A percentile compares a stretch with the other conserved stretches of the same genome.
phyloP scores from a whole-genome alignment of 352 stramenopile species.

The Pythium guiyangense region DNA sequence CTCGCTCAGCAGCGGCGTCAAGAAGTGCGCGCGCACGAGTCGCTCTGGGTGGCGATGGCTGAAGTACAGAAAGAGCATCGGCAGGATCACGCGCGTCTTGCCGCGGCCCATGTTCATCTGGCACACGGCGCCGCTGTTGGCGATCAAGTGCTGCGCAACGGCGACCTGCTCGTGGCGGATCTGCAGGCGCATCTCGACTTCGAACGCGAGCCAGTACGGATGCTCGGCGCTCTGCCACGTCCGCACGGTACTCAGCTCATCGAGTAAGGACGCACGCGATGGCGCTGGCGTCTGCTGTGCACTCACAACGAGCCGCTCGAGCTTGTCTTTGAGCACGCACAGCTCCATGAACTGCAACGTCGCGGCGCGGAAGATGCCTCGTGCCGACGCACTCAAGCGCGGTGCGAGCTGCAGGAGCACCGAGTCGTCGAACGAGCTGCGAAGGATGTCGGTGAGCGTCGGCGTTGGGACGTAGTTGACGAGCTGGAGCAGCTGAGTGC shows the following conservation, averaged over 20 bases:
- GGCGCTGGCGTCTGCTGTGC: constrained; percentile 2
- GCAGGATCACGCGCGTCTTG: constrained; percentile 86
- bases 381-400: constrained; percentile 15
- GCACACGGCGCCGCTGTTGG: constrained; percentile 54
- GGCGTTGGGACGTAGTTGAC: constrained; percentile 22
- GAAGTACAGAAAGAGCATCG: constrained; percentile 84
- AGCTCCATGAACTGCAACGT: constrained; percentile 43
- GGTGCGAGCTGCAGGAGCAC: constrained; percentile 23
- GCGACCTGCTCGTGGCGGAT: constrained; percentile 82
- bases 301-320: constrained; percentile 29
- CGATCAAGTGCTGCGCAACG: constrained; percentile 68
- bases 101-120: constrained; percentile 87
- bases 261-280: constrained; percentile 27
- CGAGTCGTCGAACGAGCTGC: constrained; percentile 27
- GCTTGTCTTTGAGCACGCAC: constrained; percentile 76
- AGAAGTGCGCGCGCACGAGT: constrained; percentile 57
- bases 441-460: constrained; percentile 33
- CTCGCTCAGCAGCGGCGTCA: constrained; percentile 58
- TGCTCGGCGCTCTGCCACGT: constrained; percentile 48
- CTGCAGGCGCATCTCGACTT: constrained; percentile 73
- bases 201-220: constrained; percentile 85
- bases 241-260: constrained; percentile 45
- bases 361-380: constrained; percentile 16
- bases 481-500: constrained; percentile 14
- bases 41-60: constrained; percentile 9